These are phyloP conservation scores for Pyrenochaeta sp. DNA, from an alignment of 2,329 filamentous ascomycete genomes.

Conservation along the genomic window DNA sequence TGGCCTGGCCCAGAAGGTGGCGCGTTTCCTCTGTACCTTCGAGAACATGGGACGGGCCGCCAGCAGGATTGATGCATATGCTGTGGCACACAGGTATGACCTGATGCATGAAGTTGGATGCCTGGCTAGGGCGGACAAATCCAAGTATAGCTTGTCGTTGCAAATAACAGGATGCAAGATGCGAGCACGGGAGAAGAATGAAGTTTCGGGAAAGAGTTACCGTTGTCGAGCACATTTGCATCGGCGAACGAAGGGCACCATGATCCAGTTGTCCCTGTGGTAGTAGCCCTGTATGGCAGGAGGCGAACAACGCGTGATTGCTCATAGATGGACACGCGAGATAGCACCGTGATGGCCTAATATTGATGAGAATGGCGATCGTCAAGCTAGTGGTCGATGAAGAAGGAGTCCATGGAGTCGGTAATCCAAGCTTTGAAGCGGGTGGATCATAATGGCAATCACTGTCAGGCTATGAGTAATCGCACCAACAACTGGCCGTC, in stretches of 20 bases:
- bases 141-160: neutral
- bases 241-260: neutral
- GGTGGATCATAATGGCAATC: neutral
- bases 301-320: neutral
- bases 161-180: neutral
- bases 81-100: slow-evolving; percentile 6
- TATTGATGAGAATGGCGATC: neutral
- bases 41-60: slow-evolving; percentile 13
- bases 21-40: neutral
- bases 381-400: neutral
- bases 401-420: neutral
- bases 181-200: neutral
- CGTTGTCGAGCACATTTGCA: neutral
- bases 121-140: neutral
- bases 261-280: neutral
- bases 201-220: neutral
- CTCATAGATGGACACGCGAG: neutral
- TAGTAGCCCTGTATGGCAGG: neutral
- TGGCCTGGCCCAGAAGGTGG: neutral
- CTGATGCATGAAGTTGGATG: neutral
- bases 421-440: neutral
- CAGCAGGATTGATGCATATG: neutral
- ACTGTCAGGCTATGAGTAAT: neutral
- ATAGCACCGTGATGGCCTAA: neutral
- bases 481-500: neutral